These are phyloP conservation scores for Exophiala xenobiotica DNA, from an alignment of 2,329 filamentous ascomycete genomes.

Conservation along the genomic window DNA sequence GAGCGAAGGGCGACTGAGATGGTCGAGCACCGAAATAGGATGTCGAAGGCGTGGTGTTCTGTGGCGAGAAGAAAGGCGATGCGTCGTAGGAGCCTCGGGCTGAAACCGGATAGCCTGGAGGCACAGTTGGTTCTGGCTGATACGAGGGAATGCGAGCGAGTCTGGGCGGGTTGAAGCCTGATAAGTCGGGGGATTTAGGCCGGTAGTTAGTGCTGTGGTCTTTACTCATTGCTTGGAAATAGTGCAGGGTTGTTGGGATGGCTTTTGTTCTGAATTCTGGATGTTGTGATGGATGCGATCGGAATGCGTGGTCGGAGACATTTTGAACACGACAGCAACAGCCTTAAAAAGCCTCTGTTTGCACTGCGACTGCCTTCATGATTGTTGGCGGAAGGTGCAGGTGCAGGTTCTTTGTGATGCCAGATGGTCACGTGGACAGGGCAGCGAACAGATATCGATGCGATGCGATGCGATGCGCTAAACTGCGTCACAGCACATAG, in stretches of 20 bases:
- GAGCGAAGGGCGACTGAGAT: slow-evolving; percentile 10
- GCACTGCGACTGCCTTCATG: no score
- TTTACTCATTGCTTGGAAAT: slow-evolving; percentile 28
- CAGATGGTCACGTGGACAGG: no score
- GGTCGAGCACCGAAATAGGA: slow-evolving; percentile 28
- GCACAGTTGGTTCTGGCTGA: slow-evolving; percentile 31
- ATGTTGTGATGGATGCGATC: not conserved
- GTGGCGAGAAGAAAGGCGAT: slow-evolving; percentile 46
- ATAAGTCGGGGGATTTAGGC: slow-evolving; percentile 52
- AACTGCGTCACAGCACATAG: no score
- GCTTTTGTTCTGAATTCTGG: no score
- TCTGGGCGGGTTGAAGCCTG: slow-evolving; percentile 45
- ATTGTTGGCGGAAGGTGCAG: no score
- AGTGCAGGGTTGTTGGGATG: not conserved
- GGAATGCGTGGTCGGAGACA: not conserved
- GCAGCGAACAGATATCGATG: no score
- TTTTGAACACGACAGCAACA: not conserved
- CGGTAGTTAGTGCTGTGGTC: slow-evolving; percentile 37
- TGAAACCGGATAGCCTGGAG: slow-evolving; percentile 36
- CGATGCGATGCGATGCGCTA: no score
- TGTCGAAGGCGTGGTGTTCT: slow-evolving; percentile 26
- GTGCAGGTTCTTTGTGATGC: no score
- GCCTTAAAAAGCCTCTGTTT: no score
- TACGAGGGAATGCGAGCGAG: slow-evolving; percentile 35
- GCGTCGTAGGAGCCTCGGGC: slow-evolving; percentile 46